Base-by-base conservation (phyloP, 1,284 basidiomycete genomes). In the Termitomyces sp. region DNA sequence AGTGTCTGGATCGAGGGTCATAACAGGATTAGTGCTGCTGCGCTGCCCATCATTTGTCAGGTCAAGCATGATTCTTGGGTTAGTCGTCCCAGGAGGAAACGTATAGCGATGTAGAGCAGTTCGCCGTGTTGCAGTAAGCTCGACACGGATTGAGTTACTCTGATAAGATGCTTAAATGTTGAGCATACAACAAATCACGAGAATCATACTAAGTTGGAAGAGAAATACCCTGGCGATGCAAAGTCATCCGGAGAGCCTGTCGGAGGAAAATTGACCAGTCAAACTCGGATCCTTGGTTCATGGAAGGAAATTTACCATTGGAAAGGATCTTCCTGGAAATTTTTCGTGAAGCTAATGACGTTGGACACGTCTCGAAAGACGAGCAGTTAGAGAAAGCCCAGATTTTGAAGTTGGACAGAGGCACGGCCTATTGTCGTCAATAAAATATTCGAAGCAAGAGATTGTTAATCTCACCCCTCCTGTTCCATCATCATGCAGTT, bases 181-280 rank as follows among this genome's bases (percentile, higher is more conserved):
- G 30, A 7, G 37, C 39, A 28, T 46, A 42, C 41, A 8, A 6
- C 19, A 40, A 7, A 24, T n/a, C 4, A 18, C 30, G 30, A n/a
- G 21, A 41, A 14, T 57, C 71, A 28, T 59, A 79, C 79, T 33
- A 83, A 67, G 58, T 82, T 83, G 0, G 78, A 76, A 0, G 81
- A 72, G 62, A 84, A 84, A 62, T 83, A 84, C 41, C 83, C 83
- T 0, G 82, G 83, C 11, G 78, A 77, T 5, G 81, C 80, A 46
- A 70, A 72, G 56, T 83, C 81, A 55, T 83, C 81, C 1, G 80
- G 76, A 34, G 70, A 68, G n/a, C 79, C 80, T 82, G 33, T 31
- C 14, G 11, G 31, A 6, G 13, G 8, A 16, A 19, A 24, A 37
- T 42, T 14, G 13, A 42, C 16, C 28, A 9, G 41, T 35, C 21